Conservation (phyloP, 352 stramenopile species). For the Phytophthora fragariaefolia region DNA sequence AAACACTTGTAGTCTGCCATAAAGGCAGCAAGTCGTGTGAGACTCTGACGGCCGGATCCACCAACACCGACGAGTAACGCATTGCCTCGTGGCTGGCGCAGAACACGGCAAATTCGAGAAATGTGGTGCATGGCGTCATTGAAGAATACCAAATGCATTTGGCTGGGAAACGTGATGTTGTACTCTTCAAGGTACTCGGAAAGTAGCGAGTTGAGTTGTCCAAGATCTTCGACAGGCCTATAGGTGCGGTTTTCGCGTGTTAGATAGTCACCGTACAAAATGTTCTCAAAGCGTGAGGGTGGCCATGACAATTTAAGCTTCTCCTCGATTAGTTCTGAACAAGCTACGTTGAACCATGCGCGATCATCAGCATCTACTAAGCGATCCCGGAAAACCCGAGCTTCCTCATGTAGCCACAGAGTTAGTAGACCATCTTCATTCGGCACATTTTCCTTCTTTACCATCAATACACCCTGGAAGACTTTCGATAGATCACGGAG, state of each 20-base stretch:
- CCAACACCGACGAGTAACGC: conserved; percentile 93
- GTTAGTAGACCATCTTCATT: conserved; percentile 81
- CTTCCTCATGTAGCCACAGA: conserved; percentile 93
- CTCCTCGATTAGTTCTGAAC: conserved; percentile 74
- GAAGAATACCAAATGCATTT: conserved; percentile 97
- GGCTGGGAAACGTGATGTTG: conserved; percentile 93
- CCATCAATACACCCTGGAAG: conserved; percentile 94
- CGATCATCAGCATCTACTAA: conserved; percentile 90
- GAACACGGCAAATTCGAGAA: conserved; percentile 91
- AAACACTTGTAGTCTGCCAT: conserved; percentile 93
- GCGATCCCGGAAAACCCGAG: conserved; percentile 93
- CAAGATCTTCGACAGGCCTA: conserved; percentile 68
- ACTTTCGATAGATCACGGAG: conserved; percentile 93
- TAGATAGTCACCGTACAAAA: conserved; percentile 93
- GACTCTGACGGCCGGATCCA: conserved; percentile 89
- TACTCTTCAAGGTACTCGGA: conserved; percentile 95
- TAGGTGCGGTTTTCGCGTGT: conserved; percentile 83
- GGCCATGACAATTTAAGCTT: conserved; percentile 69
- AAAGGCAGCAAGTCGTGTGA: conserved; percentile 91
- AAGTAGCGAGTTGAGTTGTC: conserved; percentile 78
- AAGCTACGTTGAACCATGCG: conserved; percentile 86
- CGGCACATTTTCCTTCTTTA: conserved; percentile 78
- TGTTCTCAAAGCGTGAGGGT: conserved; percentile 72
- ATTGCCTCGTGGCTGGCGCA: conserved; percentile 93
- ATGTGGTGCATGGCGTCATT: conserved; percentile 95